Evolutionary conservation across 2,329 filamentous ascomycete species (phyloP).

Genomic region (Aspergillus neotritici): DNA sequence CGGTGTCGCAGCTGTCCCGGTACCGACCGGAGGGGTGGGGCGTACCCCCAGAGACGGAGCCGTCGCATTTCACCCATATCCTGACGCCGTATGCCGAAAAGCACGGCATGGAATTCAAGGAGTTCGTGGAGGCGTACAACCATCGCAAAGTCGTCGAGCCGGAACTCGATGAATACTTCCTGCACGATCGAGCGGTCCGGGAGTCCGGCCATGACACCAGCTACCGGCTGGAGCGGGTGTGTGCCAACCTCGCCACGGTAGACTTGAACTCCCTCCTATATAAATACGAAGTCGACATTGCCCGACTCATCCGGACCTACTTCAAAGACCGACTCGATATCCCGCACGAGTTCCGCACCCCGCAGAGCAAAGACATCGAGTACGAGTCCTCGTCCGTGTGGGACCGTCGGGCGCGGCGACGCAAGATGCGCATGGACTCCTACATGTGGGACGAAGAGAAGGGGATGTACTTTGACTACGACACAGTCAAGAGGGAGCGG

Average conservation of each 20-base stretch:
- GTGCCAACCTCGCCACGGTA: slow-evolving; percentile 83
- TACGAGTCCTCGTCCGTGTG: slow-evolving; percentile 78
- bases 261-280: slow-evolving; percentile 92
- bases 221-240: slow-evolving; percentile 83
- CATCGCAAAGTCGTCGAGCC: slow-evolving; percentile 68
- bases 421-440: slow-evolving; percentile 82
- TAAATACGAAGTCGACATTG: slow-evolving; percentile 96
- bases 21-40: slow-evolving; percentile 80
- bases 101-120: slow-evolving; percentile 70
- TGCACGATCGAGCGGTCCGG: slow-evolving; percentile 90
- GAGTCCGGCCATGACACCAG: slow-evolving; percentile 97
- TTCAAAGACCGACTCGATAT: slow-evolving; percentile 81
- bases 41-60: slow-evolving; percentile 87
- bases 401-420: slow-evolving; percentile 80
- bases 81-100: slow-evolving; percentile 78
- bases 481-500: slow-evolving; percentile 74
- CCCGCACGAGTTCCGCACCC: slow-evolving; percentile 72
- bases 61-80: slow-evolving; percentile 78
- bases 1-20: slow-evolving; percentile 69
- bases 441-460: slow-evolving; percentile 87
- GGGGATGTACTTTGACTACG: slow-evolving; percentile 97
- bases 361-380: slow-evolving; percentile 59
- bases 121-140: slow-evolving; percentile 90
- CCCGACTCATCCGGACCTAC: slow-evolving; percentile 72
- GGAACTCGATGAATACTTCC: slow-evolving; percentile 88